Base-by-base conservation (phyloP, 305 asterid species). In the Ilex paraguariensis region DNA sequence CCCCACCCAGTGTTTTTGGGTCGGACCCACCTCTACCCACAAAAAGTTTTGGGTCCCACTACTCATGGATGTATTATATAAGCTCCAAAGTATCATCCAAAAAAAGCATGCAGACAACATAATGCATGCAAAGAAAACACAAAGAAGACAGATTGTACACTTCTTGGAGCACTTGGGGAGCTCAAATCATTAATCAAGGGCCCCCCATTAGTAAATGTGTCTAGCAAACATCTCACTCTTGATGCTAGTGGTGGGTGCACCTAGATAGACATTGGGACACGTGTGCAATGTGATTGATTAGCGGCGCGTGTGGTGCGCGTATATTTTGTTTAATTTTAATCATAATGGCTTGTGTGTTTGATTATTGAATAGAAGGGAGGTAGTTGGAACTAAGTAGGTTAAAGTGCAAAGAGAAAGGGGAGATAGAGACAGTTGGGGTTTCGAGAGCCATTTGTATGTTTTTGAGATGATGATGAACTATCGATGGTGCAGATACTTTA, bases 401-500 rank as follows among this genome's bases (percentile, higher is more conserved):
- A 42, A 59, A 31, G 63, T 39, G 66, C 55, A 70, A 17, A 32
- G 48, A 61, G 28, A 65, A 56, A 60, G 59, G 13, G 0, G 33
- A 54, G 64, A 70, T 39, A 44, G 42, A 11, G 71, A 70, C 59
- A 36, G 49, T 48, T 55, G 48, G 8, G 66, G 67, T 55, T 65
- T 70, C 44, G 67, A 16, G 67, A 65, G 39, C 66, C 66, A 55
- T 46, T 70, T 65, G 55, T 55, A 17, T 59, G 59, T 56, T 64
- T 33, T 13, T 42, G 36, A 31, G 36, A 32, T 67, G 44, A 64
- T 44, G 33, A 16, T 48, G 16, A 52, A 17, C 21, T 33, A 30
- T 28, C 17, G 5, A 21, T n/a, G n/a, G 54, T 54, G 56, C 28
- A 21, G 28, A 21, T 21, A 2, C 28, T 21, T 39, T 31, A 30